Conservation (phyloP, 1,139 yeast species). For the Yamadazyma siamensis region DNA sequence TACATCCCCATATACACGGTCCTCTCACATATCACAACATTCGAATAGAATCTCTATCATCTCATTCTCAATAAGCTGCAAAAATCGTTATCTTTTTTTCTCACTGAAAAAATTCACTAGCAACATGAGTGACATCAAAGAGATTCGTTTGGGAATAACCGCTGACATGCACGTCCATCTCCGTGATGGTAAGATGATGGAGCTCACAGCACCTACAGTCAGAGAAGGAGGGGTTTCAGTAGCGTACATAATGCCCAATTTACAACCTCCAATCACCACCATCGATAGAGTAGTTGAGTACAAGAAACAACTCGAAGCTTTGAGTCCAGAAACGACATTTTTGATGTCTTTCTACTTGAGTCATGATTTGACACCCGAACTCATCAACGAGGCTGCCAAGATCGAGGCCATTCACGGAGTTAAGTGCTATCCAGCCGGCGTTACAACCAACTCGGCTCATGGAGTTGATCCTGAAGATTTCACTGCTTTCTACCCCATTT, state of each 20-base stretch:
- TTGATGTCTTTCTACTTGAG: slow-evolving; percentile 87
- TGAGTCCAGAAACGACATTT: slow-evolving; percentile 82
- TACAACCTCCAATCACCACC: slow-evolving; percentile 90
- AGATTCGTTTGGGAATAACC: slow-evolving; percentile 69
- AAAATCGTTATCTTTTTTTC: background rate
- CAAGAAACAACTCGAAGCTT: slow-evolving; percentile 56
- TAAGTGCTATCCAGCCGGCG: slow-evolving; percentile 98
- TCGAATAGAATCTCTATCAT: too few relatives aligned
- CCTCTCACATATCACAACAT: background rate
- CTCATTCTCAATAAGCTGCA: slow-evolving; percentile 2
- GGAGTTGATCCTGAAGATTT: slow-evolving; percentile 95
- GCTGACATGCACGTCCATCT: slow-evolving; percentile 97
- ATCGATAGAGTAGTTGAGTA: slow-evolving; percentile 70
- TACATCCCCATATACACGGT: background rate
- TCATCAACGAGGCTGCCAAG: slow-evolving; percentile 75
- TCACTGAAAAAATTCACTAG: slow-evolving; percentile 2
- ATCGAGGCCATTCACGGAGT: slow-evolving; percentile 73
- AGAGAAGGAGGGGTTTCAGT: slow-evolving; percentile 87
- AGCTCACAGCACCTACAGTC: slow-evolving; percentile 85
- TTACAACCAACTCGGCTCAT: slow-evolving; percentile 89
- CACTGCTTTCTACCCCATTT: slow-evolving; percentile 80
- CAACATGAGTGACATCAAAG: slow-evolving; percentile 18
- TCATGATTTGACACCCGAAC: slow-evolving; percentile 77
- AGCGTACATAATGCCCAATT: slow-evolving; percentile 94
- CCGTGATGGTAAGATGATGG: slow-evolving; percentile 92